Evolutionary conservation across 2,329 filamentous ascomycete genomes (phyloP), one percentile per base, ranked within the genome.

Genomic region (Diaporthe sp.): DNA sequence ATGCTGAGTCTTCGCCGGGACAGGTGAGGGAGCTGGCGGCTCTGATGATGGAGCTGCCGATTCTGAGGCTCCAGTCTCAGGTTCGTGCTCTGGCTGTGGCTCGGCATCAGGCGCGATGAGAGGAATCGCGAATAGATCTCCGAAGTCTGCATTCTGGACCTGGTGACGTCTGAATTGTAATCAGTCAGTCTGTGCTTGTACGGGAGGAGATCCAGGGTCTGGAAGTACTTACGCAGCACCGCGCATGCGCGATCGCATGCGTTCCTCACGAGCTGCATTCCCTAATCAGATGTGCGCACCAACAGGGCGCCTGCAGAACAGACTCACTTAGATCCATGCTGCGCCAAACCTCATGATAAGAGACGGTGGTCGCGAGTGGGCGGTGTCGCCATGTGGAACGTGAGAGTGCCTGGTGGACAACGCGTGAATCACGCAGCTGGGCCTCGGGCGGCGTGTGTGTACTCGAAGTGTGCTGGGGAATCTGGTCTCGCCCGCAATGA

Each of bases 161-260:
- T 92, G 87, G 74, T 89, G 87, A 77, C 87, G 87, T 77, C 88
- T 90, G 74, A 66, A 22, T 66, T 77, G 68, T 57, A n/a, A 40
- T 2, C 4, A 7, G n/a, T 66, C 12, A 66, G 50, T 66, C 8
- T n/a, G n/a, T 50, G 25, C 17, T 45, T 75, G 67, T 35, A 55
- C n/a, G n/a, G 19, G 33, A 40, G 13, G 19, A 2, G 38, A 17
- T 35, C 38, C 15, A 69, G 28, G 12, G 25, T 19, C 30, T 22
- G 54, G 30, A 22, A 42, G 17, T 42, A 81, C 88, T 77, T 86
- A 92, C 90, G 90, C 89, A 55, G 91, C 90, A 76, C 91, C 91
- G 76, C 91, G 90, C 80, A 93, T 88, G 80, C 91, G 90, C 83
- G 91, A 87, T 77, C 90, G 89, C 84, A 92, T 87, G 79, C 90